Evolutionary conservation across 805 yeast genomes (phyloP), one percentile per base, ranked within the genome.

Genomic region (Isabelozyma pseudorhagii): DNA sequence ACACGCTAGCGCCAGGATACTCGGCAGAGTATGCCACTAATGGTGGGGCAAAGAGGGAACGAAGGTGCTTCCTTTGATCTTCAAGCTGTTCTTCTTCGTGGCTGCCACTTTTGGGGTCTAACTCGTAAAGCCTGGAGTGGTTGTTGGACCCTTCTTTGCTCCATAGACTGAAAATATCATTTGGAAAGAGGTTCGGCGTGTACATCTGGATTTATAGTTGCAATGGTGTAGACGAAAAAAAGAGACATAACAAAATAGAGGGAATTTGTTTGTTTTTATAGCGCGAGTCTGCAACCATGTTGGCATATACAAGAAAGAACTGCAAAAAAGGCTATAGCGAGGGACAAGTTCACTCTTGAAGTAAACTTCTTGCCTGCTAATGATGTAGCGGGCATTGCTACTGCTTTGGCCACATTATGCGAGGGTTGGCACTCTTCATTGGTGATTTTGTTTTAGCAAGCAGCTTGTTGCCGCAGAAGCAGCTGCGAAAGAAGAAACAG

Each of bases 1-100:
- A 41, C 8, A 59, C 18, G 42, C 56, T 58, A 8, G 63, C 59
- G 1, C 69, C 70, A 9, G 68, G 65, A 49, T 68, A 64, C 17
- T 77, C 79, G 3, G 84, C 72, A 0, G 82, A 73, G 55, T 81
- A 82, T 2, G 83, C 80, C 15, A 80, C 74, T 18, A 82, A 60
- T 8, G 85, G 83, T 2, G 84, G 85, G 1, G 81, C 81, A 52
- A 63, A 71, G 38, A 59, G 51, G 45, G 53, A 61, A 10, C 59
- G 54, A n/a, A 62, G 57, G 38, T 58, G 55, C 31, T 52, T 41
- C 38, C 63, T 36, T 47, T 60, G 57, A n/a, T 59, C 59, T 44
- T 58, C 62, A 17, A 50, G 43, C 40, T 54, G 50, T 27, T 54
- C 50, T 17, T 53, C 46, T 38, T 47, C 28, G 34, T 42, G 25